Evolutionary conservation across 139 green algal genomes (phyloP).

Genomic region (Tetradesmus lagerheimii): DNA sequence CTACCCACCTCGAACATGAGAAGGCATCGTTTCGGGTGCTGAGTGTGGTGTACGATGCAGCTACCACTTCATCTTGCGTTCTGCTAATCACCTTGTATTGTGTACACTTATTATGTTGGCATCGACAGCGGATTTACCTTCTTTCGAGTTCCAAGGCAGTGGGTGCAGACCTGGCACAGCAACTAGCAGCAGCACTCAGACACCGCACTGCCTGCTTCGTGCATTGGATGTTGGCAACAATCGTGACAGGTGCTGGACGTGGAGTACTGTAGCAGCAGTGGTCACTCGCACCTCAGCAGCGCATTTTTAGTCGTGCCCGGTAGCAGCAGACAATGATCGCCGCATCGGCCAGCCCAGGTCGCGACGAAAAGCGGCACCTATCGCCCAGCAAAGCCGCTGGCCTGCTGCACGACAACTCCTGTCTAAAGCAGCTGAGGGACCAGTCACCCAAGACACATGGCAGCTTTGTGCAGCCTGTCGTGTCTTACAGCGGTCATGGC

Average conservation of each 20-base stretch:
- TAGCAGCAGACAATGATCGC: not conserved
- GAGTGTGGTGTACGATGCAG: conserved; percentile 4
- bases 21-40: not conserved
- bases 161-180: not conserved
- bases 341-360: conserved; percentile 25
- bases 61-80: not conserved
- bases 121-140: not conserved
- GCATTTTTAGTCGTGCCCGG: not conserved
- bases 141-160: not conserved
- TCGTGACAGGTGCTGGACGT: not conserved
- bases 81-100: not conserved
- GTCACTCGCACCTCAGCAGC: not conserved
- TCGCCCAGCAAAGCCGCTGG: conserved; percentile 6
- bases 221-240: not conserved
- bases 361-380: not conserved
- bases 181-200: not conserved
- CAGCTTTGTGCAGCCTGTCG: not conserved
- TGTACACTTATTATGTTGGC: not conserved
- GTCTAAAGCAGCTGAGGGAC: conserved; percentile 20
- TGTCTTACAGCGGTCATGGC: conserved; percentile 3
- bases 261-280: not conserved
- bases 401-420: conserved; percentile 23
- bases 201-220: not conserved
- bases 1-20: not conserved
- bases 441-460: conserved; percentile 8